Percentiles rank a stretch among this genome's conserved stretches.
phyloP scores from a whole-genome alignment of 108 stramenopile species.

The Skeletonema marinoi region DNA sequence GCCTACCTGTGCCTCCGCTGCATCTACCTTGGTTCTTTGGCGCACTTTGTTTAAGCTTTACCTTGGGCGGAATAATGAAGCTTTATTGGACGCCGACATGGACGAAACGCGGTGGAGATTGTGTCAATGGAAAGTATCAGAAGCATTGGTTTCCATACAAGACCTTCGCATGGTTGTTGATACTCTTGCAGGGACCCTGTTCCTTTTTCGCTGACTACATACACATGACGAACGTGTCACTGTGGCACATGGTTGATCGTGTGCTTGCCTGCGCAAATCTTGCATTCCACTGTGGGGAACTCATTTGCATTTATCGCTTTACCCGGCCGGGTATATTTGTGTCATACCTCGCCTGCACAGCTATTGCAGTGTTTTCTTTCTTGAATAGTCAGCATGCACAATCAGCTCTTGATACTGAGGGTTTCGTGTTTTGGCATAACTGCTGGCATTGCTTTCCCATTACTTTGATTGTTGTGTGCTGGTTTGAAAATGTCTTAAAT shows the following conservation, averaged over 20 bases:
- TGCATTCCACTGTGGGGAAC: slow-evolving; percentile 35
- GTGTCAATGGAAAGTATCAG: neutral
- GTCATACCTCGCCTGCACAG: slow-evolving; percentile 13
- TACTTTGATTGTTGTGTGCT: slow-evolving; percentile 16
- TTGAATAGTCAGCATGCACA: slow-evolving; percentile 40
- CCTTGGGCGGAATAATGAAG: slow-evolving; percentile 40
- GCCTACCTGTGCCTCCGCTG: slow-evolving; percentile 45
- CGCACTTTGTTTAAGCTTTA: slow-evolving; percentile 48
- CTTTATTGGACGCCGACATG: slow-evolving; percentile 32
- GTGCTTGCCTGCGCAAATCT: slow-evolving; percentile 33
- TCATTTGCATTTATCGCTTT: slow-evolving; percentile 36
- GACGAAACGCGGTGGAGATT: slow-evolving; percentile 16
- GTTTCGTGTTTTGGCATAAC: slow-evolving; percentile 51
- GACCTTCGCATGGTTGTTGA: slow-evolving; percentile 42
- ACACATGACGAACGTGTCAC: slow-evolving; percentile 39
- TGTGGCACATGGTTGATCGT: slow-evolving; percentile 45
- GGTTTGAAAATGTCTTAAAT: slow-evolving; percentile 21
- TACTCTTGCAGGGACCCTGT: slow-evolving; percentile 47
- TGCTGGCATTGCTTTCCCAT: slow-evolving; percentile 52
- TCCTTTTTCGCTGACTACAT: slow-evolving; percentile 53
- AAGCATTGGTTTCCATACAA: slow-evolving; percentile 52
- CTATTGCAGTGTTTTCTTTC: slow-evolving; percentile 31
- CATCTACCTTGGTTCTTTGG: slow-evolving; percentile 50
- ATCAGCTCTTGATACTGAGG: slow-evolving; percentile 25
- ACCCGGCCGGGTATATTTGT: slow-evolving; percentile 38